Base-by-base conservation (phyloP, 1,284 basidiomycete genomes). In the Malassezia cuniculi region DNA sequence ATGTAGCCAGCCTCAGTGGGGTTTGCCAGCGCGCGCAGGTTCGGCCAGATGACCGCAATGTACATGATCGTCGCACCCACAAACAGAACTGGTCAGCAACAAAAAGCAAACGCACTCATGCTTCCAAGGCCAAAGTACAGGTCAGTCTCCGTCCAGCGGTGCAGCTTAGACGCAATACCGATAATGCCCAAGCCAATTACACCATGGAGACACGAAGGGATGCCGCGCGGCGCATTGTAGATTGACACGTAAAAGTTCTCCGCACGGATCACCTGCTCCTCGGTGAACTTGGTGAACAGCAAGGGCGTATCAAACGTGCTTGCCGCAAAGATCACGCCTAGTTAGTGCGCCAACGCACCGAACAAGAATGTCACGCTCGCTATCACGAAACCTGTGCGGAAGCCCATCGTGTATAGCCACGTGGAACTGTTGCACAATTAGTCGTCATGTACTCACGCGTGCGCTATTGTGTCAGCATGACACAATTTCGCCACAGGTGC, bases 111-210 rank as follows among this genome's bases (percentile, higher is more conserved):
- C 51, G 10, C 25, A 54, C 51, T 40, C 12, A 66, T 40, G 27
- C 55, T 57, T 11, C 54, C 49, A 9, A 58, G 51, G 38, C 64
- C 63, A 45, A 63, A 66, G 48, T 63, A 66, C 46, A 57, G 63
- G 30, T 62, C 63, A 32, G 52, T 50, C 30, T 65, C 61, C 33
- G 41, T 55, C 63, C 63, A 66, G 10, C 57, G 48, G 29, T 65
- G 60, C 16, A 66, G 45, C 41, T 66, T 66, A 19, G 60, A 52
- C 6, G 57, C 34, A 12, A 65, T 43, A 3, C 59, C 63, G 20
- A 66, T 28, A 25, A 66, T 27, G 8, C 63, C 63, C 7, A 65
- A 43, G 0, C 45, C 58, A 16, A 63, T 51, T 50, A 66, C 57
- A 2, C 59, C 58, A 44, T 66, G 63, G 15, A 66, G 37, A 3